Evolutionary conservation across 345 rosid genomes (phyloP), one percentile per base, ranked within the genome.

Genomic region (Eucalyptus victrix): DNA sequence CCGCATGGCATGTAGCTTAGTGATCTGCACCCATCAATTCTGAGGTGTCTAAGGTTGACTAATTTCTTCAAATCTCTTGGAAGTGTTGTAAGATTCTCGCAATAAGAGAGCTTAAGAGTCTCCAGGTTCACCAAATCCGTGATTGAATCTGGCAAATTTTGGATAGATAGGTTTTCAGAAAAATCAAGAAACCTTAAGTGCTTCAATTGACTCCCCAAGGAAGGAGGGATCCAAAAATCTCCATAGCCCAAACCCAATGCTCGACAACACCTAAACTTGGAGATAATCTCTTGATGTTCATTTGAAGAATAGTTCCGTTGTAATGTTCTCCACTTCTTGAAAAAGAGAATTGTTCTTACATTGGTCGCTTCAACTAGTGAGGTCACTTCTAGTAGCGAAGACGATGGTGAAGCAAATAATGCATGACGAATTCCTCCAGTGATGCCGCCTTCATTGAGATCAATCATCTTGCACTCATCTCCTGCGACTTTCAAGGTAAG

Each of bases 251-350:
- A 65, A n/a, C 18, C 6, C 76, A 62, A 13, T 4, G 18, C 17
- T 1, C 21, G 11, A n/a, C 76, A 65, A n/a, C 1, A 1, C 40
- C 76, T 15, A 0, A 67, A 13, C 76, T n/a, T 67, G 21, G 37
- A 67, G 21, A 30, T 7, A 62, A 62, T 30, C 9, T 13, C n/a
- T 26, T 3, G 3, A 60, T 12, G 3, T 24, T 58, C 67, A 60
- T 1, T 60, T 60, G 67, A 0, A 60, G 12, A 12, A 26, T 26
- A 0, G 15, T 1, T n/a, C 88, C 0, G 1, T 13, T 6, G 0
- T 6, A 1, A 6, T 2, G 7, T 28, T 0, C 1, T 0, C 18
- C 17, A 3, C 1, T 4, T 0, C 5, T 62, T 4, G 18, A 67
- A 4, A 7, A 12, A n/a, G 23, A 67, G 12, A 30, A 32, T 8